Conservation (phyloP, 2,329 filamentous ascomycete species). For the Calonectria naviculata region DNA sequence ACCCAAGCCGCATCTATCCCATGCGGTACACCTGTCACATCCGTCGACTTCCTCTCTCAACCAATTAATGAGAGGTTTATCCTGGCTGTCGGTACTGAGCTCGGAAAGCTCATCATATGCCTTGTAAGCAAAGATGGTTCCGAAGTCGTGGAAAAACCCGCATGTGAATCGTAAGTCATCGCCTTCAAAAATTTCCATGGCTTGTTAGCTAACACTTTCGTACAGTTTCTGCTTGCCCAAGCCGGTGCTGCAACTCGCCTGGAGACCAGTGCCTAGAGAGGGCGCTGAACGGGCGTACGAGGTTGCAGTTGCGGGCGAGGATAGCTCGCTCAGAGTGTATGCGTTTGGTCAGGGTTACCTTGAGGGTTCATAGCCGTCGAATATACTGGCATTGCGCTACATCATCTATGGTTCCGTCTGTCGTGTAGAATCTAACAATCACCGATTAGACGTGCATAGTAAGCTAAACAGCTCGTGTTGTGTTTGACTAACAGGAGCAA, state of each 20-base stretch:
- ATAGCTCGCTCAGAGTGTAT: conserved; percentile 70
- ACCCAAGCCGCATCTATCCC: conserved; percentile 64
- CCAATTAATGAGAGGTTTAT: conserved; percentile 46
- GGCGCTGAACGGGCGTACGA: conserved; percentile 46
- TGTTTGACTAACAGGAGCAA: not conserved
- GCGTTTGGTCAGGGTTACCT: conserved; percentile 49
- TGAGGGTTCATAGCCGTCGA: conserved; percentile 30
- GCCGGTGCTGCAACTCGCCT: conserved; percentile 74
- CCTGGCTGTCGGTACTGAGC: conserved; percentile 69
- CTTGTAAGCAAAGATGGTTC: conserved; percentile 53
- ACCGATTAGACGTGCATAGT: not conserved
- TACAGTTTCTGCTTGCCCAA: conserved; percentile 63
- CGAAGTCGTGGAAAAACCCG: conserved; percentile 48
- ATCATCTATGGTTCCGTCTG: not conserved
- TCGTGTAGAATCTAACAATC: not conserved
- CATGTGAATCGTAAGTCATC: conserved; percentile 52
- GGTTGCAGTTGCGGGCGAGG: conserved; percentile 69
- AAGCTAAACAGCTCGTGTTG: not conserved
- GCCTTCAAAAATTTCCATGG: too few relatives aligned
- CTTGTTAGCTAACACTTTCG: not conserved
- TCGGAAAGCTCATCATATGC: conserved; percentile 58
- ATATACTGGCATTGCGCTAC: not conserved
- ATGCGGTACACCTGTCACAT: conserved; percentile 72
- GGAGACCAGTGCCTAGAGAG: conserved; percentile 64
- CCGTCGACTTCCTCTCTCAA: conserved; percentile 72